Percentiles rank a stretch among this genome's conserved stretches.
These are phyloP conservation scores for Calocybe cyanea DNA, from an alignment of 768 basidiomycete genomes.

Conservation along the genomic window DNA sequence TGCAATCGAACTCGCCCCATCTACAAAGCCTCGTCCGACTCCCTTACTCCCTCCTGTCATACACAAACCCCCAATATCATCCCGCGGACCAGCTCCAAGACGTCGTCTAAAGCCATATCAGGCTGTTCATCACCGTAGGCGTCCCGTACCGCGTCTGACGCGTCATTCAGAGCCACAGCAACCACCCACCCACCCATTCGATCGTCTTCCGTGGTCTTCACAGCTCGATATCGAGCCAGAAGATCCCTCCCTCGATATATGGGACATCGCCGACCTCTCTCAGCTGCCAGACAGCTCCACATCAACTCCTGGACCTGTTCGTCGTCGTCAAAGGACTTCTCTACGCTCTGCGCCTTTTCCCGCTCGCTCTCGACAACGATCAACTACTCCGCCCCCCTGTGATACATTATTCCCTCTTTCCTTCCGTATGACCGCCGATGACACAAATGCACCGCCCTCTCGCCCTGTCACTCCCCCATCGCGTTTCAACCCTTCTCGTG, in stretches of 20 bases:
- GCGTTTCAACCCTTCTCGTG: constrained; percentile 43
- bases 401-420: constrained; percentile 17
- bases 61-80: constrained; percentile 11
- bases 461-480: constrained; percentile 29
- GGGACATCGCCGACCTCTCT: constrained; percentile 53
- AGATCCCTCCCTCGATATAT: constrained; percentile 31
- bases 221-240: constrained; percentile 43
- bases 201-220: constrained; percentile 67
- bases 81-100: constrained; percentile 32
- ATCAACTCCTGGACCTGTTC: constrained; percentile 49
- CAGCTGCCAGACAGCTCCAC: neutral
- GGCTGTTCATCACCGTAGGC: constrained; percentile 26
- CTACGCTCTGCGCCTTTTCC: constrained; percentile 27
- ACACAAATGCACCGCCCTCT: constrained; percentile 5
- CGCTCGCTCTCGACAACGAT: neutral
- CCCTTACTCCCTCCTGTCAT: neutral
- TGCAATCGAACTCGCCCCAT: constrained; percentile 19
- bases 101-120: constrained; percentile 28
- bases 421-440: too few species aligned
- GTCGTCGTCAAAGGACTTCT: constrained; percentile 55
- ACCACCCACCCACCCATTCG: constrained; percentile 39
- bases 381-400: constrained; percentile 7
- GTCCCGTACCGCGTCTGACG: constrained; percentile 24
- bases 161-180: constrained; percentile 23
- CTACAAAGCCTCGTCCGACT: constrained; percentile 8